Base-by-base conservation (phyloP, 202 grass and related monocot species). In the Schoenoplectus tabernaemontani region DNA sequence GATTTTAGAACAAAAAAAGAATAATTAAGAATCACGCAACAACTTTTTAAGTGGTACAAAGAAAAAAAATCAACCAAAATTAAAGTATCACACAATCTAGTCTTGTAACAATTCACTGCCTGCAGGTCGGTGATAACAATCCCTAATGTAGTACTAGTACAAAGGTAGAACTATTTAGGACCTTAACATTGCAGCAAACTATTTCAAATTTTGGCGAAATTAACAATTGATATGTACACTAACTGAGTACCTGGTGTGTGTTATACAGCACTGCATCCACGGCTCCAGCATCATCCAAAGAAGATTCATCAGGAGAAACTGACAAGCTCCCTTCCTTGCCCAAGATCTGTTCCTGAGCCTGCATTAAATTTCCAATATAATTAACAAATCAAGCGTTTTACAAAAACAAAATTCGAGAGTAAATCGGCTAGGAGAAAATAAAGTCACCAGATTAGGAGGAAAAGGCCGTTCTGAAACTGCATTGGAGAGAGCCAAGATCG, bases 181-280 rank as follows among this genome's bases (percentile, higher is more conserved):
- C 38, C 57, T 59, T 78, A 58, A 26, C 20, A 59, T 78, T 43
- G 56, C 16, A 78, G 23, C 11, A 24, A 78, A 59, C 7, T 43
- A 41, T 59, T 23, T 36, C 33, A 19, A 17, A 80, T 80, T 80
- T 10, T 36, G 2, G 13, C 67, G 39, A 10, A 3, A 38, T 51
- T 48, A 20, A 37, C 7, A 54, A 73, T 44, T 3, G 1, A 10
- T 44, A 65, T 11, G 15, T 76, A 67, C 20, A 23, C 16, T 20
- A 64, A 34, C 19, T 32, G 37, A 62, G 34, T 80, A 93, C 96
- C 91, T 98, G 96, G 64, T 98, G 96, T 37, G 91, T 98, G 78
- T 98, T 98, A 51, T 95, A 86, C 81, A 98, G 88, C 78, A 94
- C 88, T 3, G 88, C 91, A 91, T 94, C 91, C 83, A 87, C 87